Conservation (phyloP, 768 basidiomycete genomes). For the Pleurotus salmoneostramineus region DNA sequence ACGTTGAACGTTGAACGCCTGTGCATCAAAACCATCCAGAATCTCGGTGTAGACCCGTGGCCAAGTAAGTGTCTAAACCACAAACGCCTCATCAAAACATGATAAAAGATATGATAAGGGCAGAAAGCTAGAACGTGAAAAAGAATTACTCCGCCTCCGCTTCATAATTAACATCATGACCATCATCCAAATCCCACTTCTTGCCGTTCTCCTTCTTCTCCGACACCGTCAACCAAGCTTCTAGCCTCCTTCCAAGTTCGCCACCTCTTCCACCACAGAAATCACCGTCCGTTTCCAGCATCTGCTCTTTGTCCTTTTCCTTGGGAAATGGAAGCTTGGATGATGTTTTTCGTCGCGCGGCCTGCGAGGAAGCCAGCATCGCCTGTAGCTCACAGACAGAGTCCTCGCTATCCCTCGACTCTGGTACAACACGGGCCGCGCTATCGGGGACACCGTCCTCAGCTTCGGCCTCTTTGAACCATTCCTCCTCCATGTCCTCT, state of each 20-base stretch:
- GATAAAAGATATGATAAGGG: no score
- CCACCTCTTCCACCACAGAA: constrained; percentile 78
- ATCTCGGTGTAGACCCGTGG: no score
- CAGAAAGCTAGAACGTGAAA: background rate
- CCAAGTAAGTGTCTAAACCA: no score
- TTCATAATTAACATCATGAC: constrained; percentile 11
- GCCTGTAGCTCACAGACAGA: constrained; percentile 1
- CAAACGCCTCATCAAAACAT: no score
- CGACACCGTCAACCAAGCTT: constrained; percentile 62
- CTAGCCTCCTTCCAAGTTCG: constrained; percentile 69
- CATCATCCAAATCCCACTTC: constrained; percentile 10
- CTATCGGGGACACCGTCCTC: constrained; percentile 9
- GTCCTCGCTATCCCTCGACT: background rate
- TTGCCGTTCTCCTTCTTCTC: constrained; percentile 20
- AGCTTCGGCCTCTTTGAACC: constrained; percentile 47
- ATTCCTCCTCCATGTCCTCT: constrained; percentile 67
- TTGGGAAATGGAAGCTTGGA: constrained; percentile 50
- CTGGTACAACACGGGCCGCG: constrained; percentile 1
- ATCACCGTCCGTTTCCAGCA: constrained; percentile 69
- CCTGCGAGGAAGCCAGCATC: constrained; percentile 3
- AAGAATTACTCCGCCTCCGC: constrained; percentile 9
- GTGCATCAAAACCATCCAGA: no score
- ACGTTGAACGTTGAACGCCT: no score
- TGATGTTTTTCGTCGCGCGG: constrained; percentile 27
- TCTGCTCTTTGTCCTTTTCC: constrained; percentile 67